Conservation (phyloP, 768 basidiomycete genomes). For the Lactarius indigo region DNA sequence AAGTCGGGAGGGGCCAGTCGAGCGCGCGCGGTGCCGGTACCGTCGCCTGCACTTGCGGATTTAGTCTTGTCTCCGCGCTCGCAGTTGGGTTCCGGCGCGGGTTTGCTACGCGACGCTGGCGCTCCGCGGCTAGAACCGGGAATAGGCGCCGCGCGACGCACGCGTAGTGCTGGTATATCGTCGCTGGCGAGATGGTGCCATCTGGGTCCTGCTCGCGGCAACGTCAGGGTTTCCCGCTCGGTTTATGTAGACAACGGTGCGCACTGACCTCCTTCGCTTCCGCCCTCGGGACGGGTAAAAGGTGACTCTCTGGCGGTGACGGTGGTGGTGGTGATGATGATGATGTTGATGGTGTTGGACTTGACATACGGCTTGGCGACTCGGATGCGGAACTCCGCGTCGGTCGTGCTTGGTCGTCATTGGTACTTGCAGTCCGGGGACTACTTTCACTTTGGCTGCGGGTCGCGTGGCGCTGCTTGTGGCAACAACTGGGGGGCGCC, state of each 20-base stretch:
- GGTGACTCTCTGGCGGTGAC: neutral
- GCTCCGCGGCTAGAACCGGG: neutral
- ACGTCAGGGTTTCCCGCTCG: neutral
- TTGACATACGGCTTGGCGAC: neutral
- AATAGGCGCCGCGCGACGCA: constrained; percentile 5
- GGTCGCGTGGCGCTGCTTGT: neutral
- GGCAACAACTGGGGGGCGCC: neutral
- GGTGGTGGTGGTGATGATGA: neutral
- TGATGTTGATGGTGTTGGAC: neutral
- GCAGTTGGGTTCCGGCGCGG: neutral
- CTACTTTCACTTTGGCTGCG: neutral
- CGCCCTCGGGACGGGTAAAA: too few species aligned
- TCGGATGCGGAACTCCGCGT: neutral
- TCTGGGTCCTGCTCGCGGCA: neutral
- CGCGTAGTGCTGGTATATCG: constrained; percentile 1
- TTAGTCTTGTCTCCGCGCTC: neutral
- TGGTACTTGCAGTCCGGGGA: neutral
- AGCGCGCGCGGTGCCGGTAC: neutral
- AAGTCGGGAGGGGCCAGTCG: neutral
- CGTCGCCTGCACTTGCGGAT: neutral
- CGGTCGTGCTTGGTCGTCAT: neutral
- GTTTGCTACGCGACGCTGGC: neutral
- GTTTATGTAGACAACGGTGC: neutral
- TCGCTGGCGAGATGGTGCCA: neutral
- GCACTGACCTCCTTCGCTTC: constrained; percentile 3